Conservation (phyloP, 148 eudicot species). For the Chenopodium quinoa region DNA sequence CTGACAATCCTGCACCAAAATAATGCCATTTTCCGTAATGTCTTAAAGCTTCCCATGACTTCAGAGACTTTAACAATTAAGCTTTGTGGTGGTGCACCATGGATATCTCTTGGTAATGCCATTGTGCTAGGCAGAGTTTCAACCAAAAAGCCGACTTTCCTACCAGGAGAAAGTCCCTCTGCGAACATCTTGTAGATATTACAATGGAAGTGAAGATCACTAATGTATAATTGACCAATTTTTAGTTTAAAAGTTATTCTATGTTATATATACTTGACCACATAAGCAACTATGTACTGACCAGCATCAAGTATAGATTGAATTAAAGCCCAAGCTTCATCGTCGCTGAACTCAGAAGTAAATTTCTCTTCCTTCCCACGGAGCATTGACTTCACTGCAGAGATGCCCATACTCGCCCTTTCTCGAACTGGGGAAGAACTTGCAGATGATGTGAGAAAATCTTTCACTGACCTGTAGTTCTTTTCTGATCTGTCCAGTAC, state of each 20-base stretch:
- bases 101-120: conserved; percentile 73
- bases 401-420: conserved; percentile 65
- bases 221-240: conserved; percentile 26
- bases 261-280: conserved; percentile 3
- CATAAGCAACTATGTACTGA: conserved; percentile 36
- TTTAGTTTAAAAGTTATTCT: background rate
- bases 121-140: conserved; percentile 45
- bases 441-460: conserved; percentile 59
- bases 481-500: conserved; percentile 52
- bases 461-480: conserved; percentile 61
- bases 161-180: conserved; percentile 74
- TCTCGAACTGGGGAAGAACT: conserved; percentile 84
- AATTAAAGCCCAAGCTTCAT: conserved; percentile 60
- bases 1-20: conserved; percentile 77
- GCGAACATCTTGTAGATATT: conserved; percentile 81
- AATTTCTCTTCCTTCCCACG: conserved; percentile 75
- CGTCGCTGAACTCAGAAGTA: conserved; percentile 57
- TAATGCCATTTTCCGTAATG: conserved; percentile 69
- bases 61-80: conserved; percentile 79
- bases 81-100: conserved; percentile 80
- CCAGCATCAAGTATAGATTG: conserved; percentile 68
- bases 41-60: conserved; percentile 81
- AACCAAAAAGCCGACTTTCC: conserved; percentile 46
- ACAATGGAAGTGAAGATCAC: conserved; percentile 63
- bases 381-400: conserved; percentile 77